Evolutionary conservation across 352 stramenopile genomes (phyloP).

Genomic region (Phytopythium ostracodes): DNA sequence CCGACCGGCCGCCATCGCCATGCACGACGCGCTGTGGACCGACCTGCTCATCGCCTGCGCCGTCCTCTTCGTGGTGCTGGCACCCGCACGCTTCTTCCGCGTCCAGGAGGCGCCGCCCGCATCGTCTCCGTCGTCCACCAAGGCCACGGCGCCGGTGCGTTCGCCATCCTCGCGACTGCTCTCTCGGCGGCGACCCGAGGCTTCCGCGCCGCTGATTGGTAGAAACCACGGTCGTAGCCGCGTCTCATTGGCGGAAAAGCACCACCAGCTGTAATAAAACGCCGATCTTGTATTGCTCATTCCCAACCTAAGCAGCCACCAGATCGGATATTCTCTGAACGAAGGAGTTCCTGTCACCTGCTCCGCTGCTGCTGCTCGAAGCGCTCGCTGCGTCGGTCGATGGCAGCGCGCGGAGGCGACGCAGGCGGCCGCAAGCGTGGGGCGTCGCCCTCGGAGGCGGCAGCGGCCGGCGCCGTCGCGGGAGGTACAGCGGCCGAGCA

Average conservation of each 20-base stretch:
- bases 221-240: background rate
- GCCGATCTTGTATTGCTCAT: background rate
- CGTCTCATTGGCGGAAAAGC: slow-evolving; percentile 3
- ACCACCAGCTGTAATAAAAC: background rate
- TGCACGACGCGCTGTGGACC: slow-evolving; percentile 26
- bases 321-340: too few species aligned
- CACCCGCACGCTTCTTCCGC: slow-evolving; percentile 55
- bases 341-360: too few species aligned
- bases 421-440: slow-evolving; percentile 3
- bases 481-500: slow-evolving; percentile 29
- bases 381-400: slow-evolving; percentile 1
- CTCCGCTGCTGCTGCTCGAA: too few species aligned
- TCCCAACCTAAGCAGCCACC: background rate
- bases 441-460: slow-evolving; percentile 42
- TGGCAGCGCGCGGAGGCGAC: background rate
- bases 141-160: background rate
- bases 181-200: too few species aligned
- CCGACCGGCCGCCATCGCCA: background rate
- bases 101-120: background rate
- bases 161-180: too few species aligned
- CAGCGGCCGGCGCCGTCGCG: slow-evolving; percentile 53
- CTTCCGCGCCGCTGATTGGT: background rate
- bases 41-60: slow-evolving; percentile 56
- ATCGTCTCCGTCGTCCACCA: too few species aligned
- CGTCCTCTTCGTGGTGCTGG: slow-evolving; percentile 65